A percentile compares a stretch with the other conserved stretches of the same genome.
Evolutionary conservation across 148 eudicot genomes (phyloP).

Genomic region (Hydrangea macrophylla): DNA sequence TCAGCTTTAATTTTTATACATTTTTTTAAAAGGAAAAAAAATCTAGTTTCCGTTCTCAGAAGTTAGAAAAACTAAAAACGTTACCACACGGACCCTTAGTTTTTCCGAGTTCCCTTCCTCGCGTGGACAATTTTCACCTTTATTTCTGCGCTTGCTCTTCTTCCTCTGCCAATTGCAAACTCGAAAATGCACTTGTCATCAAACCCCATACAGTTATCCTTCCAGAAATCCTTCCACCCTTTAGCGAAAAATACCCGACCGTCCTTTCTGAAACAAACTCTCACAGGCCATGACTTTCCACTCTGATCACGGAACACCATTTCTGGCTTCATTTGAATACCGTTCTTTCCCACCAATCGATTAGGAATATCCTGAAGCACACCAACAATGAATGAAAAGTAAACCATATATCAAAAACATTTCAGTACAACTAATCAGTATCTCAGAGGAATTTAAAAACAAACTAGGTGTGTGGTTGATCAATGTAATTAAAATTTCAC

Average conservation of each 20-base stretch:
- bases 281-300: slow-evolving; percentile 13
- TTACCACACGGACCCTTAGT: too few species aligned
- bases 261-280: not conserved
- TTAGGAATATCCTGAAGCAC: slow-evolving; percentile 12
- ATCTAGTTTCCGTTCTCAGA: too few species aligned
- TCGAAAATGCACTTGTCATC: slow-evolving; percentile 4
- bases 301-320: not conserved
- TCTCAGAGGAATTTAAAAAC: not conserved
- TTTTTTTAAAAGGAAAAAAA: too few species aligned
- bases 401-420: not conserved
- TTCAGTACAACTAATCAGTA: not conserved
- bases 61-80: too few species aligned
- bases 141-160: slow-evolving; percentile 10
- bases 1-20: too few species aligned
- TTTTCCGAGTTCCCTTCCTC: too few species aligned
- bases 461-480: not conserved
- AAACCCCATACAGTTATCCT: not conserved
- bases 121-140: not conserved
- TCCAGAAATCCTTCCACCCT: slow-evolving; percentile 5
- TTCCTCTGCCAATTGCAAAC: not conserved
- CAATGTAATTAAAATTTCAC: not conserved
- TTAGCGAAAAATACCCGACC: not conserved
- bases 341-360: not conserved
- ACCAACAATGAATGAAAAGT: not conserved
- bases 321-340: slow-evolving; percentile 9